Evolutionary conservation across 805 yeast genomes (phyloP).

Genomic region (Wickerhamia fluorescens): DNA sequence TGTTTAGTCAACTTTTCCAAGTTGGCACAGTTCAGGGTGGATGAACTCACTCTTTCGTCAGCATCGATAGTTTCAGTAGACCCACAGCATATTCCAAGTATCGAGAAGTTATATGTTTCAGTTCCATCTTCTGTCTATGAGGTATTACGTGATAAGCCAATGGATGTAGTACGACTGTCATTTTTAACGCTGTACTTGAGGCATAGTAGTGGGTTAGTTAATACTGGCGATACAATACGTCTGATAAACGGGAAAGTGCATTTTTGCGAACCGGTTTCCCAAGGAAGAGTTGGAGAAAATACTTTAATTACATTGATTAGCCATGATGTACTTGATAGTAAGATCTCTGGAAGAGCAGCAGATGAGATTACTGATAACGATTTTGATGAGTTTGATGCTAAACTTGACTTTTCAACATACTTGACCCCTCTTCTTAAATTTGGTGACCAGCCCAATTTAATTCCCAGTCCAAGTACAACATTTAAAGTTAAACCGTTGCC

Average conservation of each 20-base stretch:
- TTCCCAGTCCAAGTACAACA: constrained; percentile 4
- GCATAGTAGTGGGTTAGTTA: constrained; percentile 19
- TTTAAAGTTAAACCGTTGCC: constrained; percentile 25
- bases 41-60: constrained; percentile 28
- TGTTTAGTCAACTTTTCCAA: constrained; percentile 33
- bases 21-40: constrained; percentile 24
- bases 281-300: constrained; percentile 44
- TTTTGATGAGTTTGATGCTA: constrained; percentile 6
- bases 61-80: constrained; percentile 32
- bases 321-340: constrained; percentile 7
- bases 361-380: constrained; percentile 4
- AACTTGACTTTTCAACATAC: constrained; percentile 26
- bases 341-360: constrained; percentile 6
- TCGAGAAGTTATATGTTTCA: constrained; percentile 39
- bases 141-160: constrained; percentile 25
- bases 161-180: constrained; percentile 26
- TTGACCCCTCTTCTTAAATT: constrained; percentile 22
- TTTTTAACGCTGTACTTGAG: constrained; percentile 19
- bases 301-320: constrained; percentile 50
- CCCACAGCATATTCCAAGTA: constrained; percentile 24
- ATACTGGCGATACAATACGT: constrained; percentile 38
- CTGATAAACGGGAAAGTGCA: constrained; percentile 44
- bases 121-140: constrained; percentile 38
- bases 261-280: constrained; percentile 68
- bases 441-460: too few relatives aligned